Conservation (phyloP, 2,329 filamentous ascomycete genomes). For the Trichoderma sp. region DNA sequence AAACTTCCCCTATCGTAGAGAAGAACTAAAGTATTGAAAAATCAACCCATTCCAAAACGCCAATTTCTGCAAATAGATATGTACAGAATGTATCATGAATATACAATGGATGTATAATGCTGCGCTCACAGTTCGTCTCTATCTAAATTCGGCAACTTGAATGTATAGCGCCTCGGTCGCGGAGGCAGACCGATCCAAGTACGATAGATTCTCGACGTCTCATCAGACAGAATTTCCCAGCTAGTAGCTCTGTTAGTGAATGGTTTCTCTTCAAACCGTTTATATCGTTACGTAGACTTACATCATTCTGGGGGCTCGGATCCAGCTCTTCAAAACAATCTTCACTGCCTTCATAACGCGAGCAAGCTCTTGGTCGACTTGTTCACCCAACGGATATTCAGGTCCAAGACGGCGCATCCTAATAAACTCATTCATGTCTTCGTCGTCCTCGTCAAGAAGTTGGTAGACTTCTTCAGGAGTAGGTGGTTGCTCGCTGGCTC, state of each 20-base stretch:
- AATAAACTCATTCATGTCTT: slow-evolving; percentile 36
- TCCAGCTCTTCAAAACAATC: slow-evolving; percentile 72
- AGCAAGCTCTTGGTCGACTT: slow-evolving; percentile 65
- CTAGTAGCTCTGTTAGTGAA: slow-evolving; percentile 37
- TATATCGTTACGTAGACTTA: slow-evolving; percentile 54
- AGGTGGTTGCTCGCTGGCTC: slow-evolving; percentile 23
- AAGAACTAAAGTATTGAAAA: not conserved
- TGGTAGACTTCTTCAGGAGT: slow-evolving; percentile 21
- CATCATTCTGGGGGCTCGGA: slow-evolving; percentile 67
- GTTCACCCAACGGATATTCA: slow-evolving; percentile 52
- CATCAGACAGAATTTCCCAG: slow-evolving; percentile 49
- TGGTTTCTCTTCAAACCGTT: not conserved
- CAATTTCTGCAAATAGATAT: slow-evolving; percentile 21
- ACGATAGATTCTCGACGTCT: slow-evolving; percentile 53
- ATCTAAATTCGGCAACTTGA: slow-evolving; percentile 48
- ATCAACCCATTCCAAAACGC: slow-evolving; percentile 5
- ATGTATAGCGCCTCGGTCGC: slow-evolving; percentile 51
- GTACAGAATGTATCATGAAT: slow-evolving; percentile 10
- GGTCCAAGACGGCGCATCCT: slow-evolving; percentile 40
- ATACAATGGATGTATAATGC: slow-evolving; percentile 3
- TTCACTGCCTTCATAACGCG: slow-evolving; percentile 65
- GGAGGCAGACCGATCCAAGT: slow-evolving; percentile 59
- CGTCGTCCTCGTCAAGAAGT: slow-evolving; percentile 42
- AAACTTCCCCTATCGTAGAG: not conserved
- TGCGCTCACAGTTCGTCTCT: slow-evolving; percentile 53